Conservation (phyloP, 805 yeast species). For the Suhomyces sp. region DNA sequence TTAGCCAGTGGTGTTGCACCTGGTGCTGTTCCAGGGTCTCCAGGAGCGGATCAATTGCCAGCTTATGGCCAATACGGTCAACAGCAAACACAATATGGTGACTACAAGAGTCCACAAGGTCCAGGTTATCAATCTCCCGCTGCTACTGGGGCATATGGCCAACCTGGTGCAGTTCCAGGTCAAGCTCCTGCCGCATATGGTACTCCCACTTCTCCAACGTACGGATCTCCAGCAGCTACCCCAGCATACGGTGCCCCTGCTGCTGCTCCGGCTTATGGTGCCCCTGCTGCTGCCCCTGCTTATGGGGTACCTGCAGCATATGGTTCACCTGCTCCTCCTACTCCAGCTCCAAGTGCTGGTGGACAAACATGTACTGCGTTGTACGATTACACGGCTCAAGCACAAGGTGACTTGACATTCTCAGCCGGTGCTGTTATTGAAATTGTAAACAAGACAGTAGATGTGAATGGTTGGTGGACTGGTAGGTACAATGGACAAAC, state of each 20-base stretch:
- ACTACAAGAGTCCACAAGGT: conserved; percentile 17
- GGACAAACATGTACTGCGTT: conserved; percentile 78
- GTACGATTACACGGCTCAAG: conserved; percentile 90
- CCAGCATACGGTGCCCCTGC: conserved; percentile 17
- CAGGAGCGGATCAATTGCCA: conserved; percentile 21
- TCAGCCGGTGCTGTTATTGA: conserved; percentile 86
- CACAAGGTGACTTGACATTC: conserved; percentile 86
- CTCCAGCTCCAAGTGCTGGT: conserved; percentile 36
- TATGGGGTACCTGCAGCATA: conserved; percentile 16
- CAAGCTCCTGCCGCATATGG: conserved; percentile 11
- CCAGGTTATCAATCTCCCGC: conserved; percentile 13
- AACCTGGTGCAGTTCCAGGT: conserved; percentile 11
- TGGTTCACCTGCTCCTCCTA: conserved; percentile 25
- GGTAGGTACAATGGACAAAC: conserved; percentile 80
- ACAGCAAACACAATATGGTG: conserved; percentile 24
- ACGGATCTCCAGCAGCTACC: conserved; percentile 10
- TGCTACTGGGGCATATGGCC: conserved; percentile 14
- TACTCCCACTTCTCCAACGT: conserved; percentile 13
- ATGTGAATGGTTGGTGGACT: conserved; percentile 98
- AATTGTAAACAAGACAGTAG: conserved; percentile 76
- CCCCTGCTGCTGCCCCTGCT: conserved; percentile 16
- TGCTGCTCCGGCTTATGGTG: conserved; percentile 25
- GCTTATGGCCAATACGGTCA: conserved; percentile 16
- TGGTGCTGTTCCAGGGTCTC: conserved; percentile 26
- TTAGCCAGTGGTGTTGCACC: conserved; percentile 26